Base-by-base conservation (phyloP, 495 filamentous ascomycete genomes). In the Xylaria telfairii region DNA sequence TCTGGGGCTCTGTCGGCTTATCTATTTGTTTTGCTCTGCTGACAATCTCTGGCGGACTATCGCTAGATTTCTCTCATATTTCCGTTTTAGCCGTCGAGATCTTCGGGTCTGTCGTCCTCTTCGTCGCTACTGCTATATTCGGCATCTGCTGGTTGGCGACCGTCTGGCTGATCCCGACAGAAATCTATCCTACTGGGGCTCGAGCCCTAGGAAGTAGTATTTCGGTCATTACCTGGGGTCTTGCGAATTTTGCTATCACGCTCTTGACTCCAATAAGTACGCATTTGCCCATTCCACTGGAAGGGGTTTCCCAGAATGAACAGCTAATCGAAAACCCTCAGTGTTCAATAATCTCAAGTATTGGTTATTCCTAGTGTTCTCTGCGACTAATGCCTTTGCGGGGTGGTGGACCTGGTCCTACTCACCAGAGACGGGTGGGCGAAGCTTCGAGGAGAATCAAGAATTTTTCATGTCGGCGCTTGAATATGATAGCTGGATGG, bases 101-200 rank as follows among this genome's bases (percentile, higher is more conserved):
- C 24, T 74, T 81, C 0, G 87, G 87, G 1, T 83, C 78, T 28
- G 61, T 87, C 0, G 73, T 76, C 4, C 76, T 89, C 2, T 88
- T 78, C 73, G 60, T 85, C 19, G 84, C 86, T 9, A 89, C 87
- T 7, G 84, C 84, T 1, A 82, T 83, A 47, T 89, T 89, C 74
- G 87, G 87, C 44, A 84, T 88, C 54, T 86, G 84, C 44, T 89
- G 87, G 87, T 76, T 89, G 10, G 73, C 86, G 2, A 83, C 87
- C 8, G 79, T 83, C 51, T 89, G 86, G 87, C 76, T 89, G 17
- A 87, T 89, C 62, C 87, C 87, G 3, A 89, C 87, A 1, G 87
- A 89, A 71, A 88, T 89, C 69, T 89, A 83, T 71, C 84, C 87
- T 12, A 85, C 80, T 28, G 83, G 81, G 15, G 85, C 87, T 13